Evolutionary conservation across 768 basidiomycete species (phyloP).

Genomic region (Pulveroboletus sp.): DNA sequence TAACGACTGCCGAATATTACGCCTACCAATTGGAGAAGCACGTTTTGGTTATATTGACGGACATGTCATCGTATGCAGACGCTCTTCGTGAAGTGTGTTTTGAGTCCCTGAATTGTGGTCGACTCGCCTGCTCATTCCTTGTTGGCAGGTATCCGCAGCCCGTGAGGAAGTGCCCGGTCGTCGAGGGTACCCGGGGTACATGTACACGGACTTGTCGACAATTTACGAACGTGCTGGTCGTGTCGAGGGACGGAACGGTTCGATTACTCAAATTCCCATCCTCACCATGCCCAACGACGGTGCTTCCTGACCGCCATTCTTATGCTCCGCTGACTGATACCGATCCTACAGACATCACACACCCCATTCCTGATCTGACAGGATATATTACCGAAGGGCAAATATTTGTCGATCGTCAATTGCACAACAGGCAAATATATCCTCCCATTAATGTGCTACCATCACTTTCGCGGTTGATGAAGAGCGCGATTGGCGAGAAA

Average conservation of each 20-base stretch:
- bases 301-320: conserved; percentile 36
- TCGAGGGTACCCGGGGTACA: conserved; percentile 96
- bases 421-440: conserved; percentile 96
- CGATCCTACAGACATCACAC: conserved; percentile 83
- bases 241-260: conserved; percentile 95
- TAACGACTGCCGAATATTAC: conserved; percentile 99
- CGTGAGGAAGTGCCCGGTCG: conserved; percentile 99
- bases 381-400: conserved; percentile 99
- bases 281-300: conserved; percentile 99
- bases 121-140: conserved; percentile 6
- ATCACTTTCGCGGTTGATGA: conserved; percentile 98
- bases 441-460: conserved; percentile 99
- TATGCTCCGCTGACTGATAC: conserved; percentile 22
- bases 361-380: conserved; percentile 98
- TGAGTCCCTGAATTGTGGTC: conserved; percentile 14
- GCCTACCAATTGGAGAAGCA: conserved; percentile 99
- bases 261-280: conserved; percentile 99
- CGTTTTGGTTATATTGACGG: conserved; percentile 97
- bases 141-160: conserved; percentile 77
- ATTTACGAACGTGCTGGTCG: conserved; percentile 99
- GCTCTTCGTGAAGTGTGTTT: conserved; percentile 82
- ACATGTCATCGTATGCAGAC: conserved; percentile 98
- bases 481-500: conserved; percentile 97
- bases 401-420: conserved; percentile 95
- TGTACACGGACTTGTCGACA: conserved; percentile 99